phyloP scores from a whole-genome alignment of 768 basidiomycete species.

The Bullera alba region DNA sequence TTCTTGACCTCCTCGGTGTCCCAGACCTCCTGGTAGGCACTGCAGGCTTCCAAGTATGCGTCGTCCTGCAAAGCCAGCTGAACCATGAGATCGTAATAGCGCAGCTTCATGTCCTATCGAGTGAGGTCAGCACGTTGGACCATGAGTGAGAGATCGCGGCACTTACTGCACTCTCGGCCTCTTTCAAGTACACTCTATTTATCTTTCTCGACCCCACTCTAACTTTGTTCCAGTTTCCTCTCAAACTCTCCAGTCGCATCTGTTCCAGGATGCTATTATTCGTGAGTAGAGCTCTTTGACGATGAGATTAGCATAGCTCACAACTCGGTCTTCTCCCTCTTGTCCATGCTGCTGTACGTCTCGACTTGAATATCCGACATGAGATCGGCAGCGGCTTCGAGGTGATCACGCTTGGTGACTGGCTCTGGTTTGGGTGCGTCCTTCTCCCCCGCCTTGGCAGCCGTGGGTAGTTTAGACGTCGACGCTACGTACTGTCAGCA shows the following conservation, averaged over 20 bases:
- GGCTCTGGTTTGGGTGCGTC: constrained; percentile 38
- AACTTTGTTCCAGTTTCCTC: constrained; percentile 80
- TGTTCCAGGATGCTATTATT: constrained; percentile 69
- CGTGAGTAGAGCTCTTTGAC: neutral
- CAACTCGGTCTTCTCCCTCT: constrained; percentile 95
- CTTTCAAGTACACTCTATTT: constrained; percentile 85
- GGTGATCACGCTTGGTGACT: constrained; percentile 55
- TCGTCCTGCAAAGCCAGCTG: constrained; percentile 79
- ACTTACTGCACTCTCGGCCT: constrained; percentile 75
- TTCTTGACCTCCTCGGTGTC: constrained; percentile 90
- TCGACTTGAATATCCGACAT: constrained; percentile 94
- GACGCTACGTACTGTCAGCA: constrained; percentile 7
- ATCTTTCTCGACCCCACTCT: constrained; percentile 87
- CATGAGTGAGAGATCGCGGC: neutral
- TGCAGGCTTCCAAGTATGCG: constrained; percentile 85
- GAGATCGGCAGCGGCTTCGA: constrained; percentile 82
- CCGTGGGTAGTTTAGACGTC: constrained; percentile 5
- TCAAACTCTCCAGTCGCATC: constrained; percentile 63
- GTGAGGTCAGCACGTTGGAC: neutral
- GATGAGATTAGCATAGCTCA: constrained; percentile 14
- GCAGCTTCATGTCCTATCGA: constrained; percentile 90
- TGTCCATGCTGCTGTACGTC: constrained; percentile 97
- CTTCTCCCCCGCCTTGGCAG: constrained; percentile 18
- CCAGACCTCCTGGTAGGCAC: constrained; percentile 94
- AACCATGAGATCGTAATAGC: constrained; percentile 94